phyloP scores from a whole-genome alignment of 495 filamentous ascomycete species.

The Saxophila tyrrhenica region DNA sequence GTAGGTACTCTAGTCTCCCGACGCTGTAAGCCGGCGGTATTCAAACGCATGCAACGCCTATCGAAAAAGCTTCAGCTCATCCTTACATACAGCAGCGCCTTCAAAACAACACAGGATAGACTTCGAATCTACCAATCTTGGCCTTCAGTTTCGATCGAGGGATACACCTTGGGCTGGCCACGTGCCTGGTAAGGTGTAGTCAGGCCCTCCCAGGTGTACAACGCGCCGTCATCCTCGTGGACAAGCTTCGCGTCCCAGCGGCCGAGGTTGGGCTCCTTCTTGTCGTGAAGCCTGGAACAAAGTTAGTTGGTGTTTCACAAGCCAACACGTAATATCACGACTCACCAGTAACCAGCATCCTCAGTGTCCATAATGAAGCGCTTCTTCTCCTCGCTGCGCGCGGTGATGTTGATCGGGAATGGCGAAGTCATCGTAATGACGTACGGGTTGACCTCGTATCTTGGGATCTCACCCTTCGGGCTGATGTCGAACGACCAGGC shows the following conservation, averaged over 20 bases:
- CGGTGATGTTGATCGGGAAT: slow-evolving; percentile 11
- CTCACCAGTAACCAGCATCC: not conserved
- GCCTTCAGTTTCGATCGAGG: not conserved
- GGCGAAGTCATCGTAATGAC: slow-evolving; percentile 17
- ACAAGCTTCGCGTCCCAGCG: not conserved
- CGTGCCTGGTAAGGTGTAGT: not conserved
- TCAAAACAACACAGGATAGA: not conserved
- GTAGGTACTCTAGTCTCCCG: not conserved
- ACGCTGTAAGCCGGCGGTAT: not conserved
- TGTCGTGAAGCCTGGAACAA: not conserved
- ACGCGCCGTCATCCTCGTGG: not conserved
- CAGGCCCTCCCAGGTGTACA: slow-evolving; percentile 1
- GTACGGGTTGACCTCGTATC: slow-evolving; percentile 15
- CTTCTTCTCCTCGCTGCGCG: slow-evolving; percentile 11
- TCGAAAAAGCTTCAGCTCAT: not conserved
- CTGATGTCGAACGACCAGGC: slow-evolving; percentile 46
- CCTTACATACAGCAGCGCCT: not conserved
- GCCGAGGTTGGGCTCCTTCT: not conserved
- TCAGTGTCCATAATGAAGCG: slow-evolving; percentile 5
- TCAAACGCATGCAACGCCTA: not conserved
- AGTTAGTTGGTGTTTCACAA: not conserved
- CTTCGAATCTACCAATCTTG: not conserved
- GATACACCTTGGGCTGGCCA: not conserved
- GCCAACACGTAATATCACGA: not conserved
- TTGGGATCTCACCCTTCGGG: slow-evolving; percentile 8